phyloP scores from a whole-genome alignment of 108 stramenopile species.

The Tribonema minus region DNA sequence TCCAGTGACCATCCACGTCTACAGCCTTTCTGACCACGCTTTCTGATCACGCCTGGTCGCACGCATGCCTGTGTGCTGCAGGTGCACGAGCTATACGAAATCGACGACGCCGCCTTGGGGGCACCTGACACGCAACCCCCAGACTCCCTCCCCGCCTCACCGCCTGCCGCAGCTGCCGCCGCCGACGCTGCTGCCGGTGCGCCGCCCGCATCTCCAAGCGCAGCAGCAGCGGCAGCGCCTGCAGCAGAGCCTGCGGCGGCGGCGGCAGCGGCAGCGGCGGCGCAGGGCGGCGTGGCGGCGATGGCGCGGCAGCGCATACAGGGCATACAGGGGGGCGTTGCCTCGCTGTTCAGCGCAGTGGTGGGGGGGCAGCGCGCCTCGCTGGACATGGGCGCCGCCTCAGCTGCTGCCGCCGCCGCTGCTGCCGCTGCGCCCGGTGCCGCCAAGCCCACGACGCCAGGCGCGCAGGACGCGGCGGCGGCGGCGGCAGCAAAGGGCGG shows the following conservation, averaged over 20 bases:
- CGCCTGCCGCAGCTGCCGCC: not conserved
- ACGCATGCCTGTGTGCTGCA: too few relatives aligned
- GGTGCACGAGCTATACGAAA: too few relatives aligned
- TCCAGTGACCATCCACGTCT: too few relatives aligned
- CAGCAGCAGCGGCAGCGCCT: not conserved
- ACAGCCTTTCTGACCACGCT: too few relatives aligned
- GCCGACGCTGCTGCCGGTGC: not conserved
- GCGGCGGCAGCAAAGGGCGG: slow-evolving; percentile 2
- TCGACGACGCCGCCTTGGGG: too few relatives aligned
- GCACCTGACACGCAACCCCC: too few relatives aligned
- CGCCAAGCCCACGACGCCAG: not conserved
- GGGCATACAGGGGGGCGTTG: not conserved
- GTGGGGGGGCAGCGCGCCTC: not conserved
- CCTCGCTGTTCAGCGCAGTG: not conserved
- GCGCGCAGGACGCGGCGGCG: slow-evolving; percentile 4
- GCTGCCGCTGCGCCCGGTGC: not conserved
- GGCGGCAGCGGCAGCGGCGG: not conserved
- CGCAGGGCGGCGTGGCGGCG: not conserved
- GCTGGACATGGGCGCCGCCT: too few relatives aligned
- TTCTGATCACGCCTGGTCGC: too few relatives aligned
- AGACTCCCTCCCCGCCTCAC: too few relatives aligned
- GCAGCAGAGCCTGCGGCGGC: not conserved
- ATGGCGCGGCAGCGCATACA: not conserved
- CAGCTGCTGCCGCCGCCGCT: not conserved
- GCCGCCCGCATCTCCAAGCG: not conserved